Evolutionary conservation across 148 eudicot genomes (phyloP), one percentile per base, ranked within the genome.

Genomic region (Silene latifolia): DNA sequence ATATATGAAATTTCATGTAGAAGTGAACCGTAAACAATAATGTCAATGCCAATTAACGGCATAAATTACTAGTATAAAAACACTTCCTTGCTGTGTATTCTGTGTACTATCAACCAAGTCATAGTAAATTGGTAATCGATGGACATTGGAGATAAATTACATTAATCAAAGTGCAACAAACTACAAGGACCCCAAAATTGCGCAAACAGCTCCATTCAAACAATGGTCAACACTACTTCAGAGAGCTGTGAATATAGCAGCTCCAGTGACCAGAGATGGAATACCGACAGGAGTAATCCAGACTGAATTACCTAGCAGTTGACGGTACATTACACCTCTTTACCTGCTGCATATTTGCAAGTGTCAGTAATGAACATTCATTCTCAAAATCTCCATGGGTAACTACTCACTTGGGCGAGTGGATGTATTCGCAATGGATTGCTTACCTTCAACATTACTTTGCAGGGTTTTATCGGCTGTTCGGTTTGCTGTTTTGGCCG

Each of bases 291-390:
- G 25, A 14, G 46, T 6, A 24, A 67, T 46, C 71, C 17, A 10
- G 5, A 19, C 71, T 9, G 29, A 51, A 47, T 48, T 20, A 48
- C 24, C 29, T 42, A 23, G n/a, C 57, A 47, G 8, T 67, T 48
- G 18, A 6, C 53, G 53, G 63, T 39, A 42, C 51, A 46, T 47
- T 56, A 71, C 76, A 64, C 15, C 19, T 67, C 72, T 58, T 75
- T 80, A 60, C 76, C 82, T 80, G 76, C 82, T 80, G 76, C 82
- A 76, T 51, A 69, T 21, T 69, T 23, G 32, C 5, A 47, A 62
- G 48, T 14, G 54, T 19, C 14, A 56, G 59, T 66, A 1, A 47
- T 19, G 5, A 6, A 24, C 1, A 63, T 39, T 0, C 57, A 54
- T 17, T 19, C 82, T 74, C 39, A 21, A 13, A 48, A 12, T 48